Evolutionary conservation across 2,329 filamentous ascomycete genomes (phyloP).

Genomic region (Sclerotinia nivalis): DNA sequence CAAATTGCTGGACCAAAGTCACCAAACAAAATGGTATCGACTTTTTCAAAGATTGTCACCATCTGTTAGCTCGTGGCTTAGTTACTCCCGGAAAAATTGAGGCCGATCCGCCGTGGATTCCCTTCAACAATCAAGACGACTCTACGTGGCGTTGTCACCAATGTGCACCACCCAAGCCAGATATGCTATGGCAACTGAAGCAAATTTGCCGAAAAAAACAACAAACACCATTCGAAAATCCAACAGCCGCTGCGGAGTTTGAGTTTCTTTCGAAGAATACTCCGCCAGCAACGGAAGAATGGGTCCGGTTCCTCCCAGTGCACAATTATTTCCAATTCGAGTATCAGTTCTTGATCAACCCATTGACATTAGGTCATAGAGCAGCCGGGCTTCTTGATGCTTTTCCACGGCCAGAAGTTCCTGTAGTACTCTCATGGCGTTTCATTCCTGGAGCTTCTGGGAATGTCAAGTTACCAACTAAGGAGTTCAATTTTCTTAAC

Average conservation of each 20-base stretch:
- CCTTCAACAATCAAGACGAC: background rate
- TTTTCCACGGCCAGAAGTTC: background rate
- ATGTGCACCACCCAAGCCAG: background rate
- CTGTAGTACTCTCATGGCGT: slow-evolving; percentile 47
- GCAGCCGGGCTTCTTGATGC: slow-evolving; percentile 37
- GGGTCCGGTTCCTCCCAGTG: slow-evolving; percentile 39
- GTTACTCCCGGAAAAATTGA: background rate
- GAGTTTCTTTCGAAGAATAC: slow-evolving; percentile 53
- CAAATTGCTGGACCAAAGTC: background rate
- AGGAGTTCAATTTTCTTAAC: slow-evolving; percentile 15
- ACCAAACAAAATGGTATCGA: background rate
- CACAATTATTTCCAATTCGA: slow-evolving; percentile 40
- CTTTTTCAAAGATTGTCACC: background rate
- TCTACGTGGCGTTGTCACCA: background rate
- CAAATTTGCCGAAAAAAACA: slow-evolving; percentile 25
- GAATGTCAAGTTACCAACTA: slow-evolving; percentile 31
- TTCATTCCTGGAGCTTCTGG: slow-evolving; percentile 49
- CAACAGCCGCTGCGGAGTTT: slow-evolving; percentile 50
- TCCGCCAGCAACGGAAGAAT: slow-evolving; percentile 46
- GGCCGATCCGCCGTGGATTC: background rate
- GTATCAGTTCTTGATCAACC: slow-evolving; percentile 47
- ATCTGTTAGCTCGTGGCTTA: slow-evolving; percentile 8
- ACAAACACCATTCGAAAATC: slow-evolving; percentile 52
- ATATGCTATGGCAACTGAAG: slow-evolving; percentile 8
- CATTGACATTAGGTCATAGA: slow-evolving; percentile 47